phyloP scores from a whole-genome alignment of 2,329 filamentous ascomycete genomes.

The Microsporum ferrugineum region DNA sequence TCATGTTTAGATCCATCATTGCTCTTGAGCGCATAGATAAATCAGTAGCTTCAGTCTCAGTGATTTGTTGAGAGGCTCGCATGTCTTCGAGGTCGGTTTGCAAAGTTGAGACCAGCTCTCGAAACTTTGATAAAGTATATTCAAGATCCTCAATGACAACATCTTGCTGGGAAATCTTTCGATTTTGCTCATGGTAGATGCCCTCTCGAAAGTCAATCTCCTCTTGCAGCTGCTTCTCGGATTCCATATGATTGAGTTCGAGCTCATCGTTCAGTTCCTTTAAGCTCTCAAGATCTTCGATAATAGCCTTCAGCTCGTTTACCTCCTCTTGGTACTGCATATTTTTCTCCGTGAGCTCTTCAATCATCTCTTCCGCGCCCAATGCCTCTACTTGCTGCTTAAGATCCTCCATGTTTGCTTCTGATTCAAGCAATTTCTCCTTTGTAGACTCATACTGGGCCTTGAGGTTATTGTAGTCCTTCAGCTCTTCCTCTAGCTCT shows the following conservation, averaged over 20 bases:
- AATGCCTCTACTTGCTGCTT: constrained; percentile 83
- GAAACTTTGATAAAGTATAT: constrained; percentile 77
- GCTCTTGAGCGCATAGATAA: constrained; percentile 77
- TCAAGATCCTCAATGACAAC: constrained; percentile 75
- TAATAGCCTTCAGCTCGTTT: constrained; percentile 65
- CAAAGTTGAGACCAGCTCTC: constrained; percentile 73
- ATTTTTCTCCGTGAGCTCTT: constrained; percentile 80
- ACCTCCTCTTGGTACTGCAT: constrained; percentile 72
- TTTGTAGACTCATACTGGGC: constrained; percentile 59
- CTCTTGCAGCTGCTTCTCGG: constrained; percentile 86
- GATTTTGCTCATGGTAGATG: constrained; percentile 69
- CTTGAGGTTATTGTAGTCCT: constrained; percentile 55
- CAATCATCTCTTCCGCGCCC: constrained; percentile 85
- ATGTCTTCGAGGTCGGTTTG: constrained; percentile 86
- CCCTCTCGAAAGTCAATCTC: constrained; percentile 82
- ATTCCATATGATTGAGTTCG: constrained; percentile 82
- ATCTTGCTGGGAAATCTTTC: constrained; percentile 63
- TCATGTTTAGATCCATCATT: constrained; percentile 94
- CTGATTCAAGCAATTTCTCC: constrained; percentile 59
- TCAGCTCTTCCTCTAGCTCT: constrained; percentile 59
- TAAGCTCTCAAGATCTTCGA: constrained; percentile 78
- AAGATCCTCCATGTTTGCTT: constrained; percentile 70
- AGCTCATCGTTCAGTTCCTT: constrained; percentile 93
- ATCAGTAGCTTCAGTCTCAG: constrained; percentile 84
- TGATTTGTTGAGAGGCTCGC: constrained; percentile 80